These are phyloP conservation scores for Lactarius trivialis DNA, from an alignment of 768 basidiomycete genomes.

Conservation along the genomic window DNA sequence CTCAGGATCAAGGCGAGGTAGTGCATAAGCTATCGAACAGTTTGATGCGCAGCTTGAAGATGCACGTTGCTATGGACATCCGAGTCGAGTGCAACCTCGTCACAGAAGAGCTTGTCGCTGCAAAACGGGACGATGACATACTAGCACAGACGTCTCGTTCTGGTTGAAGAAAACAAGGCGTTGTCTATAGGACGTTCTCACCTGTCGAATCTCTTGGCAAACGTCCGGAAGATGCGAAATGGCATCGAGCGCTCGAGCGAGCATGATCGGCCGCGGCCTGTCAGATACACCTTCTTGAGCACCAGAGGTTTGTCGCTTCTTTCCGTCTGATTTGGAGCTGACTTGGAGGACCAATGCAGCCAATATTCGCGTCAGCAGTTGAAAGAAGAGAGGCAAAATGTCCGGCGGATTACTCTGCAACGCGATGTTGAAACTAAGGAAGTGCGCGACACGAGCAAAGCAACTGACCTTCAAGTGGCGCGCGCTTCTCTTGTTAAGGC, in stretches of 20 bases:
- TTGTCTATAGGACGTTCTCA: slow-evolving; percentile 77
- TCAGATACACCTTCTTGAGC: slow-evolving; percentile 70
- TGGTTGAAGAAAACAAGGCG: slow-evolving; percentile 79
- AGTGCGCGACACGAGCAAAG: slow-evolving; percentile 65
- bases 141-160: slow-evolving; percentile 63
- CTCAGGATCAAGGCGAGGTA: too few species aligned
- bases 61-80: slow-evolving; percentile 68
- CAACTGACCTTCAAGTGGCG: slow-evolving; percentile 55
- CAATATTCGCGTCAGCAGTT: slow-evolving; percentile 70
- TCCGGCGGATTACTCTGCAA: slow-evolving; percentile 69
- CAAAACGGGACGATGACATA: slow-evolving; percentile 42
- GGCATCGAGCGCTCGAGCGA: slow-evolving; percentile 80
- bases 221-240: slow-evolving; percentile 84
- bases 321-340: not conserved
- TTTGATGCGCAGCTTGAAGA: too few species aligned
- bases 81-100: slow-evolving; percentile 65
- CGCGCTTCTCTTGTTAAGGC: slow-evolving; percentile 66
- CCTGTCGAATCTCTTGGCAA: slow-evolving; percentile 80
- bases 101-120: slow-evolving; percentile 55
- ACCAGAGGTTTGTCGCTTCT: slow-evolving; percentile 54
- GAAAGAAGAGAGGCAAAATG: slow-evolving; percentile 63
- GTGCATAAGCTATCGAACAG: too few species aligned
- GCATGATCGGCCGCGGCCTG: slow-evolving; percentile 72
- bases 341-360: slow-evolving; percentile 37
- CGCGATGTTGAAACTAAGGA: slow-evolving; percentile 78